Evolutionary conservation across 2,329 filamentous ascomycete genomes (phyloP), one percentile per base, ranked within the genome.

Genomic region (Botrytis elliptica): DNA sequence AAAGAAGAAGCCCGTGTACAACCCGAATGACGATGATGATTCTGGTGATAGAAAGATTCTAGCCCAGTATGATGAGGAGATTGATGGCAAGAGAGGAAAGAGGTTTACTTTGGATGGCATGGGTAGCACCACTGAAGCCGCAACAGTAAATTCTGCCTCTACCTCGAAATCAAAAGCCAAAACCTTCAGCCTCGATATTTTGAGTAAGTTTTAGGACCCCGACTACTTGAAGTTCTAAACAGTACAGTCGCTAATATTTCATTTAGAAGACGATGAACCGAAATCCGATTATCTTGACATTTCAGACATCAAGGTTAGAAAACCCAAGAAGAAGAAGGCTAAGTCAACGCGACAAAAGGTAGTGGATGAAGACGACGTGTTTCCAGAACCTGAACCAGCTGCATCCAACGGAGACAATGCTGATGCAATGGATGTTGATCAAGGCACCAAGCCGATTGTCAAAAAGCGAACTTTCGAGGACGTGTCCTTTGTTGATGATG

Each of bases 51-150:
- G 87, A 29, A 88, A 88, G 9, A 90, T 99, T 38, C 84, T 99
- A 60, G 89, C 93, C 22, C 95, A 99, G 78, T 99, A 99, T 80
- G 96, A 98, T 79, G 96, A 98, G 76, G 95, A 97, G 80, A 97
- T 98, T 71, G 89, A 92, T 52, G 94, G 94, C 72, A 97, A 97
- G 83, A 96, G 97, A 84, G 85, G 88, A 73, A 97, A 97, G 81
- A 88, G 88, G 38, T 99, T 99, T 79, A 97, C 93, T 0, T 85
- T 99, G 25, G 93, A 97, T 81, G 91, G 90, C 3, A 88, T 90
- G 75, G 95, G 94, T 4, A 91, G 89, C 49, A 91, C 86, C 38
- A 87, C 88, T 22, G 91, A 93, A 77, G 85, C 91, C 66, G 84
- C 57, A 18, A 38, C 88, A 29, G 87, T 86, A 57, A 83, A 83